phyloP scores from a whole-genome alignment of 225 moss, liverwort and hornwort genomes.

The Bryum argenteum region DNA sequence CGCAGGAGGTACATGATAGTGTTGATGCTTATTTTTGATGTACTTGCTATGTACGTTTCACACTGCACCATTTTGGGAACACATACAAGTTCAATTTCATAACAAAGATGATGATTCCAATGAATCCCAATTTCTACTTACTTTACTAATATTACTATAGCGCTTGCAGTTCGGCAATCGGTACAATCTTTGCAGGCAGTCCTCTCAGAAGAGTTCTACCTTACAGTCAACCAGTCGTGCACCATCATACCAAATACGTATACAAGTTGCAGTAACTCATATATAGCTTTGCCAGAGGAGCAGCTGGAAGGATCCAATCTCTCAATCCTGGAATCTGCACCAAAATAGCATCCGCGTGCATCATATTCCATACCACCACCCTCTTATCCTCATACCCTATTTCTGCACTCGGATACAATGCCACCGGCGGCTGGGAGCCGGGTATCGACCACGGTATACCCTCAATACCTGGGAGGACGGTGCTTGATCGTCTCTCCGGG shows the following conservation, averaged over 20 bases:
- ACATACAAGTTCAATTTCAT: no score
- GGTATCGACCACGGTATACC: no score
- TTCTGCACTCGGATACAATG: neutral
- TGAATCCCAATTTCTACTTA: no score
- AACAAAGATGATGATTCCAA: no score
- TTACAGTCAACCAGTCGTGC: neutral
- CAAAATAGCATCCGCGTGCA: neutral
- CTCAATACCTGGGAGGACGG: neutral
- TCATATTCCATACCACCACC: neutral
- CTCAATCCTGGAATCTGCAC: neutral
- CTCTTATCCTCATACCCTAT: conserved; percentile 13
- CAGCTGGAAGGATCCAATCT: conserved; percentile 12
- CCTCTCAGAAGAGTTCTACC: no score
- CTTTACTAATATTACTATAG: no score
- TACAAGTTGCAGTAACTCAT: neutral
- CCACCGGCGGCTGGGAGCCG: neutral
- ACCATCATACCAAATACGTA: neutral
- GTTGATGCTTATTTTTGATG: no score
- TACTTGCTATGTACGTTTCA: no score
- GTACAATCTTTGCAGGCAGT: no score
- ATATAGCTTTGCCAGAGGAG: neutral
- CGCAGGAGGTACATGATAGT: no score
- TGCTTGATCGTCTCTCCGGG: neutral
- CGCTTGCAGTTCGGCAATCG: no score
- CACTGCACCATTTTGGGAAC: no score